Percentiles rank a stretch among this genome's conserved stretches.
These are phyloP conservation scores for Monosporascus ibericus DNA, from an alignment of 2,329 filamentous ascomycete genomes.

Conservation along the genomic window DNA sequence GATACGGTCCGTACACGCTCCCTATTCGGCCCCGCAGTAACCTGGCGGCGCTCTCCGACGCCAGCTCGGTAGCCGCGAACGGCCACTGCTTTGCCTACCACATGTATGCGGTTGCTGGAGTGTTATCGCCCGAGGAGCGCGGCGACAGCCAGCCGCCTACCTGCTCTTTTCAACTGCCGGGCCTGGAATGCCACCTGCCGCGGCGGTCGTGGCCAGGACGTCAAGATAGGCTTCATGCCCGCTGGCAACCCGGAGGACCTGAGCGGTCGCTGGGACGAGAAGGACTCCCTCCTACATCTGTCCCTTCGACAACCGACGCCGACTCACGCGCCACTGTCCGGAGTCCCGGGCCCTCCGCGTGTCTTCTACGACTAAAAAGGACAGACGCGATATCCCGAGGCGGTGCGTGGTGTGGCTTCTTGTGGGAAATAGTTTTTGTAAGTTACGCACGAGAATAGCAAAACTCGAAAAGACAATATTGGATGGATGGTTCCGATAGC, in stretches of 20 bases:
- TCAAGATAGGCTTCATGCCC: conserved; percentile 13
- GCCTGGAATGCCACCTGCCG: conserved; percentile 11
- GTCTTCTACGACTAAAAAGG: too few relatives aligned
- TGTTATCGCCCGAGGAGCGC: background rate
- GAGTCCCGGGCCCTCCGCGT: too few relatives aligned
- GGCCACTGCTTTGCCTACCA: conserved; percentile 5
- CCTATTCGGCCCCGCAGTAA: conserved; percentile 1
- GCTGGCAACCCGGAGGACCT: background rate
- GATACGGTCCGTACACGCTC: background rate
- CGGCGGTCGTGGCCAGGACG: conserved; percentile 7
- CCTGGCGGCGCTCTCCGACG: background rate
- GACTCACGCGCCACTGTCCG: too few relatives aligned
- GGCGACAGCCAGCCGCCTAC: background rate
- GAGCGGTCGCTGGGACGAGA: conserved; percentile 7
- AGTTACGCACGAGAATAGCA: too few relatives aligned
- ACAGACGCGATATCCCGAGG: too few relatives aligned
- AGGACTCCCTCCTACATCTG: conserved; percentile 3
- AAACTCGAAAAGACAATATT: too few relatives aligned
- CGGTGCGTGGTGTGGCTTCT: too few relatives aligned
- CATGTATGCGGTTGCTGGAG: conserved; percentile 8
- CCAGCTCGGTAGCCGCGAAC: background rate
- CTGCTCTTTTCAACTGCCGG: conserved; percentile 5
- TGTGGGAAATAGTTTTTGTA: too few relatives aligned
- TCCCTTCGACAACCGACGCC: too few relatives aligned
- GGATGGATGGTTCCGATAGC: too few relatives aligned